phyloP scores from a whole-genome alignment of 2,329 filamentous ascomycete genomes.

The Boeremia lycopersici region DNA sequence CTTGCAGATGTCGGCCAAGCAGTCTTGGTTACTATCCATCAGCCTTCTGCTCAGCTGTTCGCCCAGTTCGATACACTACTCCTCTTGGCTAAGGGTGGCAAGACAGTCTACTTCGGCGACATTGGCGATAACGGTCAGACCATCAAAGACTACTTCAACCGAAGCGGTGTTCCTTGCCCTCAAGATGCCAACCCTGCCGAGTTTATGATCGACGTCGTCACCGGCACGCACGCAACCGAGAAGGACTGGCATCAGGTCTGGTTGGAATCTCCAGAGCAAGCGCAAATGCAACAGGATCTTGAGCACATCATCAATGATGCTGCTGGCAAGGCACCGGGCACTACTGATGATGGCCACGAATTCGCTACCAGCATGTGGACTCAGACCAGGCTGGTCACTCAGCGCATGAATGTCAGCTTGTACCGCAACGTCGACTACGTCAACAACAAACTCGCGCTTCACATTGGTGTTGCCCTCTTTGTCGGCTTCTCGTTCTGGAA shows the following conservation, averaged over 20 bases:
- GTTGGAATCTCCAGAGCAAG: conserved; percentile 43
- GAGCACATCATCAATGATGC: conserved; percentile 48
- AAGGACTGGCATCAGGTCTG: conserved; percentile 49
- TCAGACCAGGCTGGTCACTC: conserved; percentile 31
- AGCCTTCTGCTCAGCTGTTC: conserved; percentile 80
- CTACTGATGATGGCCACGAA: conserved; percentile 49
- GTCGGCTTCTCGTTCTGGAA: conserved; percentile 37
- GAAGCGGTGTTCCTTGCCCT: conserved; percentile 61
- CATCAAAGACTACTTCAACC: conserved; percentile 62
- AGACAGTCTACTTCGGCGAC: conserved; percentile 81
- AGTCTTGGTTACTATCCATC: conserved; percentile 84
- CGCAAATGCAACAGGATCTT: conserved; percentile 44
- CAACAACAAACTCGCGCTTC: conserved; percentile 34
- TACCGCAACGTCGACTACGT: conserved; percentile 36
- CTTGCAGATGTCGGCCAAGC: conserved; percentile 76
- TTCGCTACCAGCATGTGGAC: conserved; percentile 33
- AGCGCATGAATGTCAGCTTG: conserved; percentile 29
- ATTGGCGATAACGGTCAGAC: conserved; percentile 73
- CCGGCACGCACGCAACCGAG: conserved; percentile 9
- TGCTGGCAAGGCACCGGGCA: conserved; percentile 45
- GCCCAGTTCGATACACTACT: conserved; percentile 82
- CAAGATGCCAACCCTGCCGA: conserved; percentile 61
- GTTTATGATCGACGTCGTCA: conserved; percentile 80
- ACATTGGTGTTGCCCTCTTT: conserved; percentile 33
- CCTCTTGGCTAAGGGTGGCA: conserved; percentile 74